These are phyloP conservation scores for Chrysopogon serrulatus DNA, from an alignment of 176 grass and related monocot genomes.

Conservation along the genomic window DNA sequence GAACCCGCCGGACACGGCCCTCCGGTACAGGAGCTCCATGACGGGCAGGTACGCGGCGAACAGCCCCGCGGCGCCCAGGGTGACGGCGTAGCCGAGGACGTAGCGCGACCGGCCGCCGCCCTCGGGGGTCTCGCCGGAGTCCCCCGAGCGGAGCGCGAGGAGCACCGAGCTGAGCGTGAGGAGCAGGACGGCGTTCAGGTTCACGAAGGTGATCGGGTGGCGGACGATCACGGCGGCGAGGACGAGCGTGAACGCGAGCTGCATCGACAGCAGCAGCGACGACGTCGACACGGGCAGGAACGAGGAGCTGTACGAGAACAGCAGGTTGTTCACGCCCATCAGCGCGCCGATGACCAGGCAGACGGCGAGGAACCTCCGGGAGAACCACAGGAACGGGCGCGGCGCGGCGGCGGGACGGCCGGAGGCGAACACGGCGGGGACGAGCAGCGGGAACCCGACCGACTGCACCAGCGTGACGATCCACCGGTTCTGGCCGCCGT, in stretches of 20 bases:
- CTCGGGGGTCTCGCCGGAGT: not conserved
- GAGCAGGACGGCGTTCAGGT: not conserved
- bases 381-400: conserved; percentile 42
- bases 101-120: not conserved
- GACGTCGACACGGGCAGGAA: conserved; percentile 79
- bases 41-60: not conserved
- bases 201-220: not conserved
- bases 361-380: conserved; percentile 29
- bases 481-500: conserved; percentile 71
- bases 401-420: conserved; percentile 8
- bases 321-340: conserved; percentile 70
- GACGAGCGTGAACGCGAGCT: not conserved
- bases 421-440: conserved; percentile 26
- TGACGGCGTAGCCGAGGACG: not conserved
- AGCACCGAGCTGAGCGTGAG: not conserved
- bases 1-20: not conserved
- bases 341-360: conserved; percentile 63
- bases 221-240: not conserved
- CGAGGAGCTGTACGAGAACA: conserved; percentile 79
- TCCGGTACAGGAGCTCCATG: not conserved
- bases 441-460: conserved; percentile 71
- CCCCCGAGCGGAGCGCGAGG: not conserved
- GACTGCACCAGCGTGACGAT: conserved; percentile 75
- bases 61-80: not conserved
- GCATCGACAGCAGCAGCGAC: not conserved